Conservation (phyloP, 2,329 filamentous ascomycete genomes). For the Aspergillus texensis region DNA sequence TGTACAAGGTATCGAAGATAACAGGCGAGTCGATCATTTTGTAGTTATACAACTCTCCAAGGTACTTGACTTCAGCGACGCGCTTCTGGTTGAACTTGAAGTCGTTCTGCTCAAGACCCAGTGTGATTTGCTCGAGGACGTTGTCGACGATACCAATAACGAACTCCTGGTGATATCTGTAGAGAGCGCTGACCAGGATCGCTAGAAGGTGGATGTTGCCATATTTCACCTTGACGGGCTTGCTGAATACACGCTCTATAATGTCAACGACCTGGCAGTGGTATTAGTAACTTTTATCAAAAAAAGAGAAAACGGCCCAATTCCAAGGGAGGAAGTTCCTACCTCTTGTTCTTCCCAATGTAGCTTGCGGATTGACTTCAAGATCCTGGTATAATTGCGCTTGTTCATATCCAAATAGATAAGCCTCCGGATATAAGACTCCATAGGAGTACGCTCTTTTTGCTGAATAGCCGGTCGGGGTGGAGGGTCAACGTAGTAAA, state of each 20-base stretch:
- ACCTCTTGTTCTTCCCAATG: conserved; percentile 96
- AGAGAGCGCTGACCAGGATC: conserved; percentile 83
- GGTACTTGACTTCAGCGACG: conserved; percentile 92
- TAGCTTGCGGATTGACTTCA: conserved; percentile 91
- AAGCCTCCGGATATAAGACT: conserved; percentile 89
- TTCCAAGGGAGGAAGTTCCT: conserved; percentile 20
- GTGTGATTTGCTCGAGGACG: conserved; percentile 80
- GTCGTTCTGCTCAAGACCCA: conserved; percentile 92
- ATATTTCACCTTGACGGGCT: conserved; percentile 96
- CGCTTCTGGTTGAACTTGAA: conserved; percentile 96
- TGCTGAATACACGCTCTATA: conserved; percentile 89
- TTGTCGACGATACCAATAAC: conserved; percentile 91
- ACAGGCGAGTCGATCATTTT: conserved; percentile 94
- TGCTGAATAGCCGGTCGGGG: conserved; percentile 92
- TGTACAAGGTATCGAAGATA: conserved; percentile 93
- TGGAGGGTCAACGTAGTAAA: conserved; percentile 97
- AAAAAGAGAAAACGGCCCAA: not conserved
- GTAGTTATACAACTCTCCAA: conserved; percentile 97
- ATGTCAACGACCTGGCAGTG: conserved; percentile 67
- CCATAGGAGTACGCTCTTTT: conserved; percentile 91
- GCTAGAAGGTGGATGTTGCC: conserved; percentile 93
- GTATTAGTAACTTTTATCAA: not conserved
- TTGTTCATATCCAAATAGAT: conserved; percentile 94
- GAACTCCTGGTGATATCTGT: conserved; percentile 89
- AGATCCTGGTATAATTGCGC: conserved; percentile 87